Evolutionary conservation across 148 eudicot species (phyloP).

Genomic region (Talinum fruticosum): DNA sequence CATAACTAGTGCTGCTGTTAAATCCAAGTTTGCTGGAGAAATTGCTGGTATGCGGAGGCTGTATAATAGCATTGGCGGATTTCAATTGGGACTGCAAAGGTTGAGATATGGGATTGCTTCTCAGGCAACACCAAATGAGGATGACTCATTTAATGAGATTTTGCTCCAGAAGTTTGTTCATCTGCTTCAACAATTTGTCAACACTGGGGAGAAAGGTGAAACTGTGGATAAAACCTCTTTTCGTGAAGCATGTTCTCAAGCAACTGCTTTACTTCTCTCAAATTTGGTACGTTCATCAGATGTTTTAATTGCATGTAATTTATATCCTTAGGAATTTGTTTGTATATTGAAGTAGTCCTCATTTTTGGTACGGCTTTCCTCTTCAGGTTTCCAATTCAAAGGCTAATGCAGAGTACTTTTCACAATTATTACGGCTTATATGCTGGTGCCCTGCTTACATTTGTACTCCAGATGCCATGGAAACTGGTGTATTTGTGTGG

Average conservation of each 20-base stretch:
- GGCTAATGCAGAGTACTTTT: constrained; percentile 70
- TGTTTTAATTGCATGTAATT: constrained; percentile 9
- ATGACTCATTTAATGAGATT: constrained; percentile 77
- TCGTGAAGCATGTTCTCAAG: constrained; percentile 93
- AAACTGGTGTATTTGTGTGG: constrained; percentile 96
- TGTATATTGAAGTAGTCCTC: constrained; percentile 14
- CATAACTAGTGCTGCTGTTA: constrained; percentile 88
- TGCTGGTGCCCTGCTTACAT: constrained; percentile 99
- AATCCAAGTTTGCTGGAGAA: constrained; percentile 96
- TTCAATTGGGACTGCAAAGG: constrained; percentile 62
- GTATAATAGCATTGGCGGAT: constrained; percentile 82
- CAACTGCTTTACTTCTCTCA: constrained; percentile 90
- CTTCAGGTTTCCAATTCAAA: constrained; percentile 65
- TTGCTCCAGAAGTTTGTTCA: constrained; percentile 82
- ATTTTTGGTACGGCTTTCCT: constrained; percentile 20
- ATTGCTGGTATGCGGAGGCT: constrained; percentile 98
- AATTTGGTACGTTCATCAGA: constrained; percentile 59
- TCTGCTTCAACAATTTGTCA: constrained; percentile 84
- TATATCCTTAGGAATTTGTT: constrained; percentile 10
- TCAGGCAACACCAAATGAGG: constrained; percentile 45
- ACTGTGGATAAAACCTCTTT: constrained; percentile 77
- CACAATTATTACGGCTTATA: constrained; percentile 90
- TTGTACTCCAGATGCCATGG: constrained; percentile 90
- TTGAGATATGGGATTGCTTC: constrained; percentile 51
- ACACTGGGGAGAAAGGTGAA: constrained; percentile 78